Base-by-base conservation (phyloP, 2,329 filamentous ascomycete species). In the Aspergillus brunneoviolaceus region DNA sequence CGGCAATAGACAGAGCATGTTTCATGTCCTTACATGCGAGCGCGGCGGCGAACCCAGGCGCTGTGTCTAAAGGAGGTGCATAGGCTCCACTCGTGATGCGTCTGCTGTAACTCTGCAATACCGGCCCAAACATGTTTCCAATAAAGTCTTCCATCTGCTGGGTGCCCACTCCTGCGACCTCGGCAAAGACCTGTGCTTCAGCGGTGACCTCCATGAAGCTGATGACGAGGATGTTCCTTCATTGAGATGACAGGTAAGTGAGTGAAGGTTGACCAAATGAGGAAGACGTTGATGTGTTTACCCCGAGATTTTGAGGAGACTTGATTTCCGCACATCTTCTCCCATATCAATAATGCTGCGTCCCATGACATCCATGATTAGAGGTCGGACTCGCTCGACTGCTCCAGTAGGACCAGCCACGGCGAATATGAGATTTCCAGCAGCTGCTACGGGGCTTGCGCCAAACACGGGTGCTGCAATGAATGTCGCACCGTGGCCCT, bases 401-500 rank as follows among this genome's bases (percentile, higher is more conserved):
- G 78, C 76, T 5, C 63, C 59, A 0, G 68, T 51, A 0, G 79
- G 73, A 0, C 82, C 82, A 0, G 80, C 80, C 5, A 81, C 61
- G 0, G 80, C 76, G 57, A 81, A 78, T n/a, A 84, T 69, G 1
- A 84, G 70, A 47, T 77, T 72, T 0, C 80, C 81, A 16, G 78
- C 68, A 0, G 73, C 74, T 0, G 82, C 82, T n/a, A 81, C 74
- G 0, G 81, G 77, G 0, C 80, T 81, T 3, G 81, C 80, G 6
- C 82, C 82, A 59, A 84, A 84, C 0, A 84, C 82, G 0, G 82
- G 82, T 0, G 75, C 72, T 0, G 80, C 76, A 29, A 83, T 67
- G 51, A 82, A 82, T 3, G 60, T 56, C 2, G 72, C 77, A 0
- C 71, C 72, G 11, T 59, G 64, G 4, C 60, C 64, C 0, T 58